A percentile compares a stretch with the other conserved stretches of the same genome.
These are phyloP conservation scores for Symbiotaphrina buchneri DNA, from an alignment of 495 filamentous ascomycete genomes.

Conservation along the genomic window DNA sequence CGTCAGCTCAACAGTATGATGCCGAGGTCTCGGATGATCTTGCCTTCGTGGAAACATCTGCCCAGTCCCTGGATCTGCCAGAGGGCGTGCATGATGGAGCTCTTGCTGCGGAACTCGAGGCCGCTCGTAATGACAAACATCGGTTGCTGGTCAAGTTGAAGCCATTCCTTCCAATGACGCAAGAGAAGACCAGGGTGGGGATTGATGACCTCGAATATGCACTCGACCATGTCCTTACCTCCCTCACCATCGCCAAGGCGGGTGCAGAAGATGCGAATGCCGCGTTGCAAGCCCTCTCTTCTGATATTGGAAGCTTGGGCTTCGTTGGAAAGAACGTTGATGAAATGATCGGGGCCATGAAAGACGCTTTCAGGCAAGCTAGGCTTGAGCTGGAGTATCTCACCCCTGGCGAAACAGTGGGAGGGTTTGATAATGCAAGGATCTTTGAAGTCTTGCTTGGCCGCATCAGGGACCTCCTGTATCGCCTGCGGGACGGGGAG, in stretches of 20 bases:
- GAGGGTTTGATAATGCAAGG: constrained; percentile 4
- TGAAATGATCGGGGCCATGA: constrained; percentile 5
- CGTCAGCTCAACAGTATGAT: too few relatives aligned
- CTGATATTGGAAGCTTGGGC: constrained; percentile 3
- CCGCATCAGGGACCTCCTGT: constrained; percentile 2
- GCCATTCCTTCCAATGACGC: background rate
- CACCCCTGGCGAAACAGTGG: constrained; percentile 3
- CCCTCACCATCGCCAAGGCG: constrained; percentile 1
- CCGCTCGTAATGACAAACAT: too few relatives aligned
- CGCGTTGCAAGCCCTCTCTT: background rate
- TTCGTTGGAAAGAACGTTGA: constrained; percentile 4
- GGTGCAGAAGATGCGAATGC: constrained; percentile 3
- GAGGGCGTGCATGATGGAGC: too few relatives aligned
- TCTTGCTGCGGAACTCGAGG: too few relatives aligned
- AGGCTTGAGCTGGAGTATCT: constrained; percentile 5
- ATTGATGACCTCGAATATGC: constrained; percentile 2
- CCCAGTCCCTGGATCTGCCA: too few relatives aligned
- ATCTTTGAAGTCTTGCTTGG: constrained; percentile 4
- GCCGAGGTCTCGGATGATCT: too few relatives aligned
- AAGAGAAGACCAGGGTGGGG: too few relatives aligned
- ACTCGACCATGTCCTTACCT: constrained; percentile 3
- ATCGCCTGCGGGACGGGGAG: constrained; percentile 2
- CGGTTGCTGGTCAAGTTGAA: too few relatives aligned
- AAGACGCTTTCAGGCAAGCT: constrained; percentile 4
- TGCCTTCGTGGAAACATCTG: too few relatives aligned